Evolutionary conservation across 2,329 filamentous ascomycete species (phyloP).

Genomic region (Aspergillus carbonarius): DNA sequence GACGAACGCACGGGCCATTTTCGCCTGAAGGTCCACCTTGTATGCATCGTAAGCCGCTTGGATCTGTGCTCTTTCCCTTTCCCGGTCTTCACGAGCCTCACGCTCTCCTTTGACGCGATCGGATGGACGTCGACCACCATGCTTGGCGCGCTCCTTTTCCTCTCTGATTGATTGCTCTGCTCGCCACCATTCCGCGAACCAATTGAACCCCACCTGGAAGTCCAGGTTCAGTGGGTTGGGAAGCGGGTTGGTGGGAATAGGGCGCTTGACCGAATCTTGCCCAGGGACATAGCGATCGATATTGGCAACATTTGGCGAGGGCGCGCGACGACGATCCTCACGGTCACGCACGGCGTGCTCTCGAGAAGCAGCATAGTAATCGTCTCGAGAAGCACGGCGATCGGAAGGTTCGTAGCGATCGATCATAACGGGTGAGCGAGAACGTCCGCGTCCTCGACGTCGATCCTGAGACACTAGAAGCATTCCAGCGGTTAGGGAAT

Average conservation of each 20-base stretch:
- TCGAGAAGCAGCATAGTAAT: conserved; percentile 52
- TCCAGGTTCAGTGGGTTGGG: conserved; percentile 63
- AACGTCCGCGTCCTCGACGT: conserved; percentile 51
- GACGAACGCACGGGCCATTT: conserved; percentile 87
- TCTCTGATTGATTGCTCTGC: conserved; percentile 63
- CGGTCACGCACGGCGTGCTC: conserved; percentile 51
- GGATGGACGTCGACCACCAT: conserved; percentile 56
- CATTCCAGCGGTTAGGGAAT: neutral
- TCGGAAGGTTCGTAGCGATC: conserved; percentile 64
- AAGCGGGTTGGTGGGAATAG: conserved; percentile 56
- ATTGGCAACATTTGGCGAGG: conserved; percentile 56
- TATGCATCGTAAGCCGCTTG: conserved; percentile 65
- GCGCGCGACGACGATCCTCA: conserved; percentile 58
- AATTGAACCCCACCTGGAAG: conserved; percentile 67
- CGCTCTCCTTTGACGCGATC: conserved; percentile 61
- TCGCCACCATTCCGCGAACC: conserved; percentile 68
- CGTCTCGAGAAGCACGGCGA: conserved; percentile 54
- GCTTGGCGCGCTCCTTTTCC: conserved; percentile 61
- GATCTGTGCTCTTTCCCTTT: conserved; percentile 62
- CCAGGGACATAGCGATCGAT: conserved; percentile 67
- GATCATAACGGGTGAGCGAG: conserved; percentile 61
- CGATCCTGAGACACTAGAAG: conserved; percentile 41
- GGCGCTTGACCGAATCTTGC: conserved; percentile 56
- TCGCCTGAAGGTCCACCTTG: conserved; percentile 64
- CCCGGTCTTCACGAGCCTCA: conserved; percentile 61